Evolutionary conservation across 805 yeast species (phyloP), one percentile per base, ranked within the genome.

Genomic region (Candida yuanshanica): DNA sequence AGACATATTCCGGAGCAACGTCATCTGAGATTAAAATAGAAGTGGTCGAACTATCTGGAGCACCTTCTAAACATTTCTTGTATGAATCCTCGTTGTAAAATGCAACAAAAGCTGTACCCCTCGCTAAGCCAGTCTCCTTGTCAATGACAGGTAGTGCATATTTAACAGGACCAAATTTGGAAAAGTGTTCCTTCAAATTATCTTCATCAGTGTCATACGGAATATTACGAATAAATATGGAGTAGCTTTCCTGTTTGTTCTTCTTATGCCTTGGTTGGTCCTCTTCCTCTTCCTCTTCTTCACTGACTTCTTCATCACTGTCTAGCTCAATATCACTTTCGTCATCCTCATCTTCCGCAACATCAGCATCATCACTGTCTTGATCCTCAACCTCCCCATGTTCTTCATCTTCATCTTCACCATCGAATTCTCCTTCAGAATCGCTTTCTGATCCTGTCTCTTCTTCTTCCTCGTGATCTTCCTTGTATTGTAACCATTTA

Each of bases 121-220:
- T 85, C 11, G 98, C 91, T 45, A 86, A 67, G 6, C 95, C 95
- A 3, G 95, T 81, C 41, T 71, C 83, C 56, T 71, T 84, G 56
- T 93, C 99, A 47, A 83, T 70, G 12, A 93, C 99, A 0, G 98
- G 96, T 35, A 93, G 71, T 1, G 99, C 99, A 59, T 89, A 93
- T 52, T 83, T 82, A 18, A 93, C 88, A 7, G 84, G 75, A 11
- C 99, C 99, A 59, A 93, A 89, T 51, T 78, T 74, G 21, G 56
- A 49, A 55, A 93, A 93, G 60, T 91, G 98, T 39, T 79, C 87
- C 36, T 69, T 72, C 31, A 93, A 69, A 2, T 81, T 63, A 41
- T 90, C 97, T 36, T 74, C 75, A 26, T 95, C 88, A 5, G 96
- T 95, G 62, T 88, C 96, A 57, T 91, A 93, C 1, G 99, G 98